These are phyloP conservation scores for Striga asiatica DNA, from an alignment of 257 asterid species.

Conservation along the genomic window DNA sequence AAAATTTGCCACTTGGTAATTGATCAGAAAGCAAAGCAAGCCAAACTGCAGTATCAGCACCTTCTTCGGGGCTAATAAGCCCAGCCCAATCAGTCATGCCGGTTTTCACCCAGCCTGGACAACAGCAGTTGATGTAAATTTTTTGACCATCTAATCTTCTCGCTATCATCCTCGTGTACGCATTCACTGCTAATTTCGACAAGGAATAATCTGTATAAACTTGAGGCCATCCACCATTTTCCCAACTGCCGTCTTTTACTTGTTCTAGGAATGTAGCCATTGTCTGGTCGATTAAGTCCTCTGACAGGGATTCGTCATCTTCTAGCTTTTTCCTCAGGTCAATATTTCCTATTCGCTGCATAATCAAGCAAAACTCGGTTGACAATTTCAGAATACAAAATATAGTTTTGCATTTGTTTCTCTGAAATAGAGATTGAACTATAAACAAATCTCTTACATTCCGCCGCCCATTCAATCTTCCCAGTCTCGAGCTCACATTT, in stretches of 20 bases:
- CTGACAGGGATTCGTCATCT: constrained; percentile 49
- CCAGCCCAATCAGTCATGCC: constrained; percentile 71
- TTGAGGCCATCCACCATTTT: constrained; percentile 54
- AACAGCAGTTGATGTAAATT: constrained; percentile 45
- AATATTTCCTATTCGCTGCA: constrained; percentile 41
- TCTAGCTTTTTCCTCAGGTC: constrained; percentile 57
- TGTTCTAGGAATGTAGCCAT: constrained; percentile 40
- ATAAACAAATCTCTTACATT: constrained; percentile 35
- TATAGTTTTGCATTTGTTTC: neutral
- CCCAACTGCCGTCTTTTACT: constrained; percentile 47
- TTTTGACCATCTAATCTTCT: constrained; percentile 31
- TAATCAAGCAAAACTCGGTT: neutral
- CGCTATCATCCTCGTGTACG: constrained; percentile 47
- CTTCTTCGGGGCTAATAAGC: constrained; percentile 44
- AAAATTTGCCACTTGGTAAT: constrained; percentile 39
- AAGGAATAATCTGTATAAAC: constrained; percentile 49
- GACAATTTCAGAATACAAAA: neutral
- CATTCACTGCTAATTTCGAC: constrained; percentile 48
- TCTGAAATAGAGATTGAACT: neutral
- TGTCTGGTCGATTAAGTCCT: constrained; percentile 48
- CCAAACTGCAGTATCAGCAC: constrained; percentile 74
- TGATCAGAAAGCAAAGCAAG: constrained; percentile 56
- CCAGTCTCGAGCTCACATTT: constrained; percentile 68
- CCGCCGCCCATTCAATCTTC: constrained; percentile 66
- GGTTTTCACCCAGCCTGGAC: constrained; percentile 69